Base-by-base conservation (phyloP, 192 early-diverging fungal genomes). In the Phlyctochytrium bullatum region DNA sequence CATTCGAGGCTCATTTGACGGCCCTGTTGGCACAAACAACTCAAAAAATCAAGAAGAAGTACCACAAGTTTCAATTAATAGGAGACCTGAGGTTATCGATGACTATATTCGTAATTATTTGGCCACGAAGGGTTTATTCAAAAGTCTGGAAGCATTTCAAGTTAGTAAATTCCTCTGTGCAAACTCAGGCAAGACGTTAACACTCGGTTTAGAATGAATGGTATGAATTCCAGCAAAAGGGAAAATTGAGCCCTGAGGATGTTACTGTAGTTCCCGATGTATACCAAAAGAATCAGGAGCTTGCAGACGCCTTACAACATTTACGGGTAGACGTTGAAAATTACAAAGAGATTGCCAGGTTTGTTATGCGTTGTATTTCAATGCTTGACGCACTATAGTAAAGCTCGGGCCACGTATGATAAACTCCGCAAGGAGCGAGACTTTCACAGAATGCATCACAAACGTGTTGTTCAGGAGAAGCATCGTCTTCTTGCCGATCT, bases 401-500 rank as follows among this genome's bases (percentile, higher is more conserved):
- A 83, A 72, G 84, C 84, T 3, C 72, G 79, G n/a, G 60, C 84
- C 0, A 86, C 84, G 0, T 86, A 81, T 61, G 81, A 83, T 51
- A 82, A 82, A 56, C 75, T 84, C 1, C 69, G 80, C 4, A 83
- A 86, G 68, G 81, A 83, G 65, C 72, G 81, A 33, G 78, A 86
- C 66, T 84, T 84, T 60, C 82, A 84, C 65, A 64, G 82, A 4
- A 84, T 86, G 84, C 84, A 86, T 72, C 82, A 86, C 71, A 80
- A 82, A 54, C 73, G 84, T 28, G 82, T 84, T 23, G 80, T 83
- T 27, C 84, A 86, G 61, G 84, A 86, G 58, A 86, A 86, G 54
- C 65, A 74, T 36, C 64, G 73, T 3, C 62, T 84, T 36, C 72
- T 80, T 27, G 61, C 51, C 20, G 84, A 86, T 64, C 81, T 83